Base-by-base conservation (phyloP, 768 basidiomycete species). In the Erythrobasidium yunnanense region DNA sequence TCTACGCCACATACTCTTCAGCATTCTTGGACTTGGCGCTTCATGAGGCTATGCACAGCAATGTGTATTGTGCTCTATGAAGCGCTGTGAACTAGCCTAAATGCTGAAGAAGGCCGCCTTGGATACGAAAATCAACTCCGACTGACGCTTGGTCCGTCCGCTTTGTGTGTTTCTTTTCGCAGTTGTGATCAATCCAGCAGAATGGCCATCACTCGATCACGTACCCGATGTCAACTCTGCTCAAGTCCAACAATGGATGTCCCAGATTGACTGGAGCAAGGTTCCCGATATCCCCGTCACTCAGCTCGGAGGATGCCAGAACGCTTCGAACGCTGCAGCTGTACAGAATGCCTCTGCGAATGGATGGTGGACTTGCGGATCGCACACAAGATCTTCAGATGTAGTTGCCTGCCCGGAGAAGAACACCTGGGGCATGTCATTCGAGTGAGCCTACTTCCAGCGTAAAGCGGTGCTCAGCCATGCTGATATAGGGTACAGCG, bases 331-430 rank as follows among this genome's bases (percentile, higher is more conserved):
- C 38, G 74, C 72, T 7, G 55, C 65, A 13, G 71, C 73, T 23
- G 18, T 69, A 4, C 81, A 83, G 2, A 83, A 81, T 3, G 77
- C 81, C 0, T 75, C 85, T 47, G 82, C 84, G 33, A 83, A 83
- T 70, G 88, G 88, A 47, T 92, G 89, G 89, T 92, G 89, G 89
- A 87, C 90, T 29, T 92, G 89, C 71, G 87, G 88, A 72, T 85
- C 85, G 11, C 80, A 79, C 71, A 84, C 84, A 15, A 80, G 85
- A 6, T 63, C 60, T 51, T 27, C 81, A 1, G 89, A 90, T 73
- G 80, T 91, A 71, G 81, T 81, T 17, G 78, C 79, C n/a, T 93
- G 90, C 77, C 87, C 87, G 13, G 80, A 82, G 33, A 80, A 83
- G 71, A 67, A 76, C 68, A 80, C 79, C 25, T 84, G 82, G 82